Base-by-base conservation (phyloP, 2,329 filamentous ascomycete genomes). In the Fusarium multiceps region DNA sequence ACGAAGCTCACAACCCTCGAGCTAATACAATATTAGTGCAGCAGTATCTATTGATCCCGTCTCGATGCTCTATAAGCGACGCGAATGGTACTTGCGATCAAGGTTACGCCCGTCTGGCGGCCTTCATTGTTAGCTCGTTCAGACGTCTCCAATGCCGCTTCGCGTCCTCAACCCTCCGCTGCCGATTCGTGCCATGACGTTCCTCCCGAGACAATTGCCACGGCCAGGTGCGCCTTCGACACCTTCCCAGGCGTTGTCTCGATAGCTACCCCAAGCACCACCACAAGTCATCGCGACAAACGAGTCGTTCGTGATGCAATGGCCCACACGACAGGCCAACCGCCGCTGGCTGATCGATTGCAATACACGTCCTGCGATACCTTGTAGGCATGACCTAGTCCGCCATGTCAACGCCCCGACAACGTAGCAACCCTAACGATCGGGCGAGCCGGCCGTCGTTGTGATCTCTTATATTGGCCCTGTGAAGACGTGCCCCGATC, bases 1-100 rank as follows among this genome's bases (percentile, higher is more conserved):
- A n/a, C 34, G 34, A 11, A 37, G 34, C 16, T 11, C 34, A 7
- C 3, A 37, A 3, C 3, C 34, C 34, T 37, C 16, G 16, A n/a
- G 16, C 3, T 37, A 9, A 37, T n/a, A 37, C 9, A n/a, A 11
- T 18, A 10, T 6, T 4, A 0, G 32, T 0, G 32, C 3, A 6
- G 9, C 4, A 37, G 32, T n/a, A 16, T 37, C 16, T 3, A 18
- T n/a, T 37, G 16, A 37, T 18, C 4, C 9, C 16, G 5, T 11
- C 5, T 1, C 16, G 16, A 37, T 1, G 9, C 34, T n/a, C 5
- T 37, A n/a, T 9, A 37, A 5, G 18, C 3, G 16, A 37, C 9
- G 34, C 34, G 16, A 18, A 18, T 3, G 9, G 10, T 6, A 23
- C 5, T 9, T 9, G 32, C 32, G 5, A 18, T 2, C 16, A 37